These are phyloP conservation scores for Epichloe scottii DNA, from an alignment of 2,329 filamentous ascomycete genomes.

Conservation along the genomic window DNA sequence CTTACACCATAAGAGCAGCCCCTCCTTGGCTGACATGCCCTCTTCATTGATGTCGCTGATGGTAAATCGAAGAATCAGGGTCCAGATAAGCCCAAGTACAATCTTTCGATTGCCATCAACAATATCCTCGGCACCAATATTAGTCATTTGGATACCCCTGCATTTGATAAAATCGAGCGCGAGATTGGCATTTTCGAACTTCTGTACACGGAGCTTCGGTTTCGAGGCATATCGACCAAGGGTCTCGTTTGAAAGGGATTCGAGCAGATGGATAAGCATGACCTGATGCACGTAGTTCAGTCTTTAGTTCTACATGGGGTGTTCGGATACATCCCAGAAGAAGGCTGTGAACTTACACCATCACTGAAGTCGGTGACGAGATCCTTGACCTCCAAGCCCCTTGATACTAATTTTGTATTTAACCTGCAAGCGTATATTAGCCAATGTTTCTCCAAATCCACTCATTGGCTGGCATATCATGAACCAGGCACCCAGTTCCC, in stretches of 20 bases:
- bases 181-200: slow-evolving; percentile 96
- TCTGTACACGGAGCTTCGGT: slow-evolving; percentile 89
- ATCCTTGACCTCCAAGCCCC: slow-evolving; percentile 71
- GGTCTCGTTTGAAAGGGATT: slow-evolving; percentile 88
- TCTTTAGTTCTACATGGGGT: slow-evolving; percentile 4
- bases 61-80: slow-evolving; percentile 91
- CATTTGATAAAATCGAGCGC: slow-evolving; percentile 87
- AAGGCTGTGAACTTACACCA: slow-evolving; percentile 53
- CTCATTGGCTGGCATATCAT: background rate
- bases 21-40: slow-evolving; percentile 95
- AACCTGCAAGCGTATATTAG: slow-evolving; percentile 45
- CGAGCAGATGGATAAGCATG: slow-evolving; percentile 89
- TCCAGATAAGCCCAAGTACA: slow-evolving; percentile 95
- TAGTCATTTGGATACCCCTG: slow-evolving; percentile 90
- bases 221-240: slow-evolving; percentile 94
- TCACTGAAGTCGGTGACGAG: slow-evolving; percentile 84
- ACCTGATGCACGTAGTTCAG: slow-evolving; percentile 40
- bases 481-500: background rate
- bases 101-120: slow-evolving; percentile 98
- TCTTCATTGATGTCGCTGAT: slow-evolving; percentile 98
- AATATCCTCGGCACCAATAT: slow-evolving; percentile 95
- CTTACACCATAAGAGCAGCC: slow-evolving; percentile 91
- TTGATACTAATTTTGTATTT: slow-evolving; percentile 80
- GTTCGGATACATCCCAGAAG: background rate
- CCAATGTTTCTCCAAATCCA: background rate